Percentiles rank a stretch among this genome's conserved stretches.
These are phyloP conservation scores for Ceratocystis lukuohia DNA, from an alignment of 2,329 filamentous ascomycete genomes.

Conservation along the genomic window DNA sequence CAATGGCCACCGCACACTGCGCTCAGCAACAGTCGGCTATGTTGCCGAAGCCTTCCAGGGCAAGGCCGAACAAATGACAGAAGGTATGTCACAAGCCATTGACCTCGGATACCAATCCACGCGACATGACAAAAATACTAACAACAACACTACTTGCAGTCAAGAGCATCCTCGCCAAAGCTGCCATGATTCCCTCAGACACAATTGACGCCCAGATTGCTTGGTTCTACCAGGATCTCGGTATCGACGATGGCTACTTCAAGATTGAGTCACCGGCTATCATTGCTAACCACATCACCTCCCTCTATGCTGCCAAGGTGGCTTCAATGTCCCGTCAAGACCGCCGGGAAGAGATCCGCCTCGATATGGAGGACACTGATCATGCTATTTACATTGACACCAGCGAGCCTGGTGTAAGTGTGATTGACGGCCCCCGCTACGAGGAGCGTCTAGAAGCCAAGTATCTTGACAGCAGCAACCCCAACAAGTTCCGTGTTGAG, in stretches of 20 bases:
- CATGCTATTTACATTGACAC: conserved; percentile 99
- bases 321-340: conserved; percentile 87
- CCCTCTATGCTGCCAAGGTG: conserved; percentile 91
- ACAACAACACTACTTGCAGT: conserved; percentile 36
- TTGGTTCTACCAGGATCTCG: conserved; percentile 97
- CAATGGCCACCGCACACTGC: conserved; percentile 60
- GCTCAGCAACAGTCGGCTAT: conserved; percentile 85
- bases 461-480: conserved; percentile 72
- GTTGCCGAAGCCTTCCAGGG: conserved; percentile 88
- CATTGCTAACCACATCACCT: conserved; percentile 88
- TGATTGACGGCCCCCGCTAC: conserved; percentile 70
- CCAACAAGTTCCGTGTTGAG: conserved; percentile 78
- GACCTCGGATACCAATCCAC: background rate
- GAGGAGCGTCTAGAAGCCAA: conserved; percentile 89
- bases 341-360: conserved; percentile 81
- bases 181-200: conserved; percentile 72
- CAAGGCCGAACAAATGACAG: conserved; percentile 79
- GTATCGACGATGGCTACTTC: conserved; percentile 98
- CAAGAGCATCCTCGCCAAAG: conserved; percentile 63
- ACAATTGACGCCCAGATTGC: conserved; percentile 75
- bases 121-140: background rate
- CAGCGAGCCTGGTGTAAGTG: conserved; percentile 71
- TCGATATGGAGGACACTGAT: conserved; percentile 89
- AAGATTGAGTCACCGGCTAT: conserved; percentile 74
- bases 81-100: conserved; percentile 38